Base-by-base conservation (phyloP, 495 filamentous ascomycete genomes). In the Penicillium malachiteum region DNA sequence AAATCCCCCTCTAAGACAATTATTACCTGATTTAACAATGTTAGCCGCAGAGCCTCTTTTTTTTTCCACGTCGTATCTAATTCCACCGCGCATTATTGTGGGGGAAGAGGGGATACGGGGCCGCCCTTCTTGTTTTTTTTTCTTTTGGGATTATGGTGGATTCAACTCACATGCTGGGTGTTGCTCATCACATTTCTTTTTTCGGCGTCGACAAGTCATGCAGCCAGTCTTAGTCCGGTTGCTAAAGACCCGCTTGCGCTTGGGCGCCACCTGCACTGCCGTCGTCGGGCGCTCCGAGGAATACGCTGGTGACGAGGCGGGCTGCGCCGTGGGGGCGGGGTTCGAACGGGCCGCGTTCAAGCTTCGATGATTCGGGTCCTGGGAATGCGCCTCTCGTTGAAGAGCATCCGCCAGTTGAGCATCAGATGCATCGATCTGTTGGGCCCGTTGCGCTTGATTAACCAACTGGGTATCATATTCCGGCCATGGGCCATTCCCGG, bases 171-270 rank as follows among this genome's bases (percentile, higher is more conserved):
- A 98, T 77, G 92, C 87, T 41, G 94, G 94, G 71, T 96, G 93
- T 57, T 81, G 81, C 74, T 98, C 94, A 65, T 98, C 94, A 67
- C 94, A 98, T 72, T 98, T 98, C 83, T 98, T 98, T 82, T 98
- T 98, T 44, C 94, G 83, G 61, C 86, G 83, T 51, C 94, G 81
- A 69, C 94, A 98, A 30, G 94, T 98, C 75, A 96, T 88, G 68
- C 94, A 98, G 14, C 94, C 94, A 33, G 94, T 97, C 75, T 97
- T 97, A 14, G 94, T 97, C 50, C 94, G 84, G 69, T 97, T 97
- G 71, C 90, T 96, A 66, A 97, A 98, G 63, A 95, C 79, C 21
- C 91, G 84, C 67, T 96, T 96, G 60, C 91, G 78, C 67, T 91
- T 91, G 8, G 86, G 85, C 56, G 89, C 87, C 10, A 87, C 81